phyloP scores from a whole-genome alignment of 305 asterid species.

The Nicotiana rustica region DNA sequence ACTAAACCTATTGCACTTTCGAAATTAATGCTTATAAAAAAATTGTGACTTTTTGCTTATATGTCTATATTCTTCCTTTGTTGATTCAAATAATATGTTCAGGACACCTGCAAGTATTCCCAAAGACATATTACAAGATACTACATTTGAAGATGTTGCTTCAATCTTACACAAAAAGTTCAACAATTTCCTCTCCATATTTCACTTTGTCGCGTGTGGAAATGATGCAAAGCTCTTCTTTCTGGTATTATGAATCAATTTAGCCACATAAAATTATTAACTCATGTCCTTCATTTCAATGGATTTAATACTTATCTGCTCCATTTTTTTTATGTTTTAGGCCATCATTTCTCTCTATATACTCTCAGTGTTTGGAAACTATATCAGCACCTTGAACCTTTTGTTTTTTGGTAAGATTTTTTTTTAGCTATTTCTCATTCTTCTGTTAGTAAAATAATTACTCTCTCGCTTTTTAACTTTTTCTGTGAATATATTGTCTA shows the following conservation, averaged over 20 bases:
- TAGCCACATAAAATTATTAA: not conserved
- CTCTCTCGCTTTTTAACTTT: not conserved
- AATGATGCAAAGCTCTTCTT: constrained; percentile 55
- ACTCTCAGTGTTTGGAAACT: constrained; percentile 57
- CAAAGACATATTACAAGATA: constrained; percentile 43
- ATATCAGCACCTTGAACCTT: constrained; percentile 61
- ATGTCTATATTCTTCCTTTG: too few species aligned
- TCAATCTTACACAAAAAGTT: constrained; percentile 47
- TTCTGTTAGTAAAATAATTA: not conserved
- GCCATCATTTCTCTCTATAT: constrained; percentile 54
- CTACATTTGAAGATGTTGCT: constrained; percentile 47
- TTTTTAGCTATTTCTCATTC: not conserved
- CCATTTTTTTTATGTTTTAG: constrained; percentile 37
- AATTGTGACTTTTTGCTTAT: too few species aligned
- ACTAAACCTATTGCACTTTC: not conserved
- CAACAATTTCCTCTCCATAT: constrained; percentile 41
- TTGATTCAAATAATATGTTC: constrained; percentile 1
- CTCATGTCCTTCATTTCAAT: not conserved
- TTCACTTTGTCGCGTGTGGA: constrained; percentile 57
- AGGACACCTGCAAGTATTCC: constrained; percentile 62
- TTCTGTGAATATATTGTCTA: not conserved
- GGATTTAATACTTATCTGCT: not conserved
- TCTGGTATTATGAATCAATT: constrained; percentile 42
- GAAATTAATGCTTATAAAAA: not conserved
- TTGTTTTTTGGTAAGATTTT: constrained; percentile 57